Evolutionary conservation across 306 rosid genomes (phyloP).

Genomic region (Ochetophila trinervis): DNA sequence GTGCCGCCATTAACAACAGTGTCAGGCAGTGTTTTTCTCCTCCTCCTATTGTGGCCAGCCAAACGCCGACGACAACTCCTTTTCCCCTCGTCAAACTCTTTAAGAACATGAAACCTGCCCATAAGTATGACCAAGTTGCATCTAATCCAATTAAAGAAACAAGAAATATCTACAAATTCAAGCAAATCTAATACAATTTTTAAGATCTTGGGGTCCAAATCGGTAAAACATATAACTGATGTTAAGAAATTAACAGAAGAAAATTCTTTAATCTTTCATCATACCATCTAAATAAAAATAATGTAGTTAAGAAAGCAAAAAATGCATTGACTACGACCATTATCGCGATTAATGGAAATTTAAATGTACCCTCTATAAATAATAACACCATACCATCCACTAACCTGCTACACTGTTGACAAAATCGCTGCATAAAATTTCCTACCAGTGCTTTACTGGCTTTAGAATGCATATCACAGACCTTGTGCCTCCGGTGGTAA

Average conservation of each 20-base stretch:
- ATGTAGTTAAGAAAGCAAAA: neutral
- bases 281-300: neutral
- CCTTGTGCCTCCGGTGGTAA: slow-evolving; percentile 91
- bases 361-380: slow-evolving; percentile 10
- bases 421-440: slow-evolving; percentile 77
- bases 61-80: slow-evolving; percentile 91
- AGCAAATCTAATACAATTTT: neutral
- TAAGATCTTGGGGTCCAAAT: slow-evolving; percentile 1
- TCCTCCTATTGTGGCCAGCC: slow-evolving; percentile 84
- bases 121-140: slow-evolving; percentile 29
- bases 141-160: slow-evolving; percentile 18
- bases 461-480: slow-evolving; percentile 88
- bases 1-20: slow-evolving; percentile 57
- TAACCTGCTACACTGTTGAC: slow-evolving; percentile 97
- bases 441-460: slow-evolving; percentile 77
- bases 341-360: neutral
- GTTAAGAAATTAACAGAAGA: slow-evolving; percentile 9
- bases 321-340: slow-evolving; percentile 8
- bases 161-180: slow-evolving; percentile 23
- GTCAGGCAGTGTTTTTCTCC: slow-evolving; percentile 79
- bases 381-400: slow-evolving; percentile 18
- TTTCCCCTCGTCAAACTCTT: slow-evolving; percentile 93
- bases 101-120: slow-evolving; percentile 86
- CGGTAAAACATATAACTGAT: neutral
- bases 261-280: slow-evolving; percentile 10